Base-by-base conservation (phyloP, 164 flowering plant species). In the Akebia trifoliata region DNA sequence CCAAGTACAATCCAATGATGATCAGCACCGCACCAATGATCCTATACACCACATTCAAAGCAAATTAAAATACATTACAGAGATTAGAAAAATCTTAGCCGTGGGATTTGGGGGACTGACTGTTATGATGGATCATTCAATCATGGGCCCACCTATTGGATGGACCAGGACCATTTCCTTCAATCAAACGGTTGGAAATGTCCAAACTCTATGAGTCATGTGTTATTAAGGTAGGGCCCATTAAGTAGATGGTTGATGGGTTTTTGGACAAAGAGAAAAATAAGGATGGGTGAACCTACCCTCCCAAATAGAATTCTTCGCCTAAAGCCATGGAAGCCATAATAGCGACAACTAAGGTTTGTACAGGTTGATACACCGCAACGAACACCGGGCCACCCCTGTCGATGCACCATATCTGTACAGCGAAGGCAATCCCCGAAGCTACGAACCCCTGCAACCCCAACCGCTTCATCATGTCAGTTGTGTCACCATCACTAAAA, bases 341-440 rank as follows among this genome's bases (percentile, higher is more conserved):
- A 56, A 94, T 76, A 18, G 99, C 99, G 61, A 94, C 99, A 47
- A 94, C 96, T 8, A 94, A 75, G 55, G 99, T 94, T 78, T 90
- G 97, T 34, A 94, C 99, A 31, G 99, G 99, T 63, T 94, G 99
- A 61, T 94, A 94, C 25, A 94, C 96, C 0, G 99, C 99, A 8
- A 94, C 99, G 67, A 94, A 94, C 53, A 94, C 97, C 0, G 99
- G 99, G 74, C 99, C 99, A 15, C 99, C 97, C 64, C 95, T 90
- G 76, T 94, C 95, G 28, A 94, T 94, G 89, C 99, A 94, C 99
- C 99, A 94, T 69, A 94, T 94, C 82, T 94, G 99, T 35, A 94
- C 97, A 58, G 97, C 97, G 61, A 90, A 94, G 12, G 99, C 99
- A 0, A 94, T 83, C 70, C 99, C 99, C 10, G 99, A 94, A 55